Base-by-base conservation (phyloP, 441 rosid species). In the Rhodomyrtus psidioides region DNA sequence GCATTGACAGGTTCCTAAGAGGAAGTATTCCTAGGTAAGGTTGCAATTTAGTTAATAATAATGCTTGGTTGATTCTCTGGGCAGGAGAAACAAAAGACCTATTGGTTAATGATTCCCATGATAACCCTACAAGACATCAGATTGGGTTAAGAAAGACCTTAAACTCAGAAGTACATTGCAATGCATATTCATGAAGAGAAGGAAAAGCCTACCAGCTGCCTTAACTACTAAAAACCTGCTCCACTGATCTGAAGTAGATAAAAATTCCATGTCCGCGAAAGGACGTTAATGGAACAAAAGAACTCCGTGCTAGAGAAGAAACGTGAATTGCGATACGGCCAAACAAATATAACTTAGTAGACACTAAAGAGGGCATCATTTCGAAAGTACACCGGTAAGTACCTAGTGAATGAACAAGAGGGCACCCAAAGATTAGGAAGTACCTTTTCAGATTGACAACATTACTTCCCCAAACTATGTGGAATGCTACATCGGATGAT, bases 391-490 rank as follows among this genome's bases (percentile, higher is more conserved):
- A 70, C 79, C 49, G 5, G 79, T 34, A 34, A 21, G n/a, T 70
- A 70, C 49, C 49, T 21, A 21, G 49, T 39, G 49, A 70, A 34
- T 70, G 49, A 70, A 65, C 79, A 70, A 70, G 49, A 39, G n/a
- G 49, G 49, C 79, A 39, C 79, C 79, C 79, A 70, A 39, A 70
- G 79, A 21, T 39, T 49, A 70, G 49, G n/a, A 70, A 70, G 79
- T 70, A 70, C 79, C 79, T 70, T 70, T 65, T 39, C n/a, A 21
- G 79, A 70, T 70, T 21, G 79, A 70, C 79, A 83, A 85, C 54
- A 82, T 83, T 85, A 87, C 88, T 70, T 84, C 84, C 85, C 84
- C 58, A 57, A 86, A 82, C 82, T 81, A 87, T 85, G 85, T 70
- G 21, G 49, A 83, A 84, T 83, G 89, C 90, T 60, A 84, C 57